These are phyloP conservation scores for Sungouiella thailandica DNA, from an alignment of 805 yeast species.

Conservation along the genomic window DNA sequence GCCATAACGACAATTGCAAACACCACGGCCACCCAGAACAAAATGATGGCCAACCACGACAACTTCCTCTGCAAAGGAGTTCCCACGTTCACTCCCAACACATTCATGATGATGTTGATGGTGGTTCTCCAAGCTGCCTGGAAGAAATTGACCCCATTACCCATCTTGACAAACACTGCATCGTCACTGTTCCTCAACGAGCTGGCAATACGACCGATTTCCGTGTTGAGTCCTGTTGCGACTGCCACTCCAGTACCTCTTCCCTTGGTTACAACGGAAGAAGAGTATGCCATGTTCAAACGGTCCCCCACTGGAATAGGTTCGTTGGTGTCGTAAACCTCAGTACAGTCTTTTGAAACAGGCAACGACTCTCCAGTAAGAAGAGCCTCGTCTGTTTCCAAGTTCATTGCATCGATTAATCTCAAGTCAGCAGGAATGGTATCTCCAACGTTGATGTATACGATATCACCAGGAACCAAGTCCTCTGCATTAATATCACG, in stretches of 20 bases:
- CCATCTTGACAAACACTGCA: conserved; percentile 25
- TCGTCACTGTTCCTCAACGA: conserved; percentile 22
- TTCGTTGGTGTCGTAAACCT: conserved; percentile 33
- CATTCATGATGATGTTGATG: conserved; percentile 38
- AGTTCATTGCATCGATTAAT: conserved; percentile 28
- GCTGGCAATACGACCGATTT: conserved; percentile 38
- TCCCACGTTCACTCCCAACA: conserved; percentile 43
- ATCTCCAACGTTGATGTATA: conserved; percentile 37
- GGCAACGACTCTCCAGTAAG: conserved; percentile 39
- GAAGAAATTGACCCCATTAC: conserved; percentile 34
- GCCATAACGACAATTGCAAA: conserved; percentile 38
- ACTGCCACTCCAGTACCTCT: conserved; percentile 37
- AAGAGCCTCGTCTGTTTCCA: conserved; percentile 42
- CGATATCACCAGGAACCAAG: conserved; percentile 42
- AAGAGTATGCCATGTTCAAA: conserved; percentile 29
- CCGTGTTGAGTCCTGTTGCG: conserved; percentile 36
- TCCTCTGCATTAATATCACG: conserved; percentile 36
- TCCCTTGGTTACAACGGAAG: conserved; percentile 39
- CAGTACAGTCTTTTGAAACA: conserved; percentile 26
- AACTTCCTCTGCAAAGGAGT: conserved; percentile 44
- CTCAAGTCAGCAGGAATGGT: conserved; percentile 42
- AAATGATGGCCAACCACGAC: conserved; percentile 46
- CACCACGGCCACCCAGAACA: conserved; percentile 42
- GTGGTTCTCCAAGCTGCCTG: conserved; percentile 32
- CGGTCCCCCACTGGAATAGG: conserved; percentile 36